Evolutionary conservation across 2,329 filamentous ascomycete species (phyloP).

Genomic region (Exophiala lecanii-corni): DNA sequence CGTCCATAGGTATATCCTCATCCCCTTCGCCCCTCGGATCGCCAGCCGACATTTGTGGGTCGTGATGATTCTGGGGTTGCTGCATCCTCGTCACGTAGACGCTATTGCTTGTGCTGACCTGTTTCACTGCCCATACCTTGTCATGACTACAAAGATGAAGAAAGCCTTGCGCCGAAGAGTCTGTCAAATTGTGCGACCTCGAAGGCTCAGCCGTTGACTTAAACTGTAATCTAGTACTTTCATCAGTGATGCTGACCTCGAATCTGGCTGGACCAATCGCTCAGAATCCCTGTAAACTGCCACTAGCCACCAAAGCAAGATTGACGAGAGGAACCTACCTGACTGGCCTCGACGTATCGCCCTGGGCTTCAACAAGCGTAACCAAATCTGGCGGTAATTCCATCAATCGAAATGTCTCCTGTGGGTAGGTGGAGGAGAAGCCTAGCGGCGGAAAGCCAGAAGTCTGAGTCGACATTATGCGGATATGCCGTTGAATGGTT

Average conservation of each 20-base stretch:
- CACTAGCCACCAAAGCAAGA: too few species aligned
- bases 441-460: constrained; percentile 31
- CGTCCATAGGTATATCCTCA: neutral
- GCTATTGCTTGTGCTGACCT: constrained; percentile 63
- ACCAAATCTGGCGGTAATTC: constrained; percentile 58
- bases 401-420: constrained; percentile 55
- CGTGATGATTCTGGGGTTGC: constrained; percentile 34
- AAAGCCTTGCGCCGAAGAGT: constrained; percentile 7
- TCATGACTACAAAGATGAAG: constrained; percentile 54
- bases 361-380: constrained; percentile 45
- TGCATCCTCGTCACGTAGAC: constrained; percentile 47
- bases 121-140: constrained; percentile 56
- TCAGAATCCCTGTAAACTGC: too few species aligned
- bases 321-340: too few species aligned
- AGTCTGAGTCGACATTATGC: constrained; percentile 37
- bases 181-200: too few species aligned
- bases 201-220: too few species aligned
- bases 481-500: too few species aligned
- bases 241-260: too few species aligned
- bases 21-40: constrained; percentile 1
- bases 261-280: too few species aligned
- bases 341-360: too few species aligned
- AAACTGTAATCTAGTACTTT: constrained; percentile 33
- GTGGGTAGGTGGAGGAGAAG: constrained; percentile 39
- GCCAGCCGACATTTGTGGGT: constrained; percentile 16